A percentile compares a stretch with the other conserved stretches of the same genome.
Evolutionary conservation across 1,139 yeast genomes (phyloP).

Genomic region (Saccharomycopsis hybrid): DNA sequence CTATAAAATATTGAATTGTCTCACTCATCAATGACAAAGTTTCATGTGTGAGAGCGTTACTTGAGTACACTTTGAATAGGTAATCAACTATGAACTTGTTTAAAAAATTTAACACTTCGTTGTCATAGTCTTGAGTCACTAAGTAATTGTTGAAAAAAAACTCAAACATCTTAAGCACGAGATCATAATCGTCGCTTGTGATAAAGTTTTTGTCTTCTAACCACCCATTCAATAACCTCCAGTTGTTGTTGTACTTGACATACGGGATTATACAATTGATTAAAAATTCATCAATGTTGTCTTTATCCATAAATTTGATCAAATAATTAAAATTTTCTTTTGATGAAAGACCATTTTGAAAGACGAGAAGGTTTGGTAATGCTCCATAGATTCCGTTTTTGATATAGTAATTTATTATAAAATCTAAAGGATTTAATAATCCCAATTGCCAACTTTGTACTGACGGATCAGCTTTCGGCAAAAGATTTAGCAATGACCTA

Average conservation of each 20-base stretch:
- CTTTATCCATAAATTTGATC: slow-evolving; percentile 7
- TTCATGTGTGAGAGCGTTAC: slow-evolving; percentile 10
- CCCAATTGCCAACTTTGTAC: slow-evolving; percentile 15
- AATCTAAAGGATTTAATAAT: slow-evolving; percentile 13
- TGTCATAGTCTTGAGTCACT: slow-evolving; percentile 12
- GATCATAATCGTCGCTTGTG: slow-evolving; percentile 5
- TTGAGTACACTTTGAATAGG: slow-evolving; percentile 15
- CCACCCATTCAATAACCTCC: slow-evolving; percentile 17
- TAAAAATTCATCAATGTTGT: slow-evolving; percentile 14
- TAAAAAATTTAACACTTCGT: slow-evolving; percentile 11
- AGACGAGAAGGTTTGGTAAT: slow-evolving; percentile 10
- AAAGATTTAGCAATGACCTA: slow-evolving; percentile 2
- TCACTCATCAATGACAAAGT: slow-evolving; percentile 18
- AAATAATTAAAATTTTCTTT: slow-evolving; percentile 8
- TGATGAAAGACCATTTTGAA: slow-evolving; percentile 5
- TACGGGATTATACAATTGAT: slow-evolving; percentile 15
- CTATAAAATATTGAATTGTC: slow-evolving; percentile 14
- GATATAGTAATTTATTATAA: slow-evolving; percentile 5
- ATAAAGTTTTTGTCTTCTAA: slow-evolving; percentile 3
- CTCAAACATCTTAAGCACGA: slow-evolving; percentile 13
- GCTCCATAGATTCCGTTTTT: not conserved
- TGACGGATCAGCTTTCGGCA: not conserved
- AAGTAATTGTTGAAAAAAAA: slow-evolving; percentile 18
- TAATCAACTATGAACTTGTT: slow-evolving; percentile 13
- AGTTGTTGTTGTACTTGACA: slow-evolving; percentile 12